Conservation (phyloP, 805 yeast species). For the Scheffersomyces coipomensis region DNA sequence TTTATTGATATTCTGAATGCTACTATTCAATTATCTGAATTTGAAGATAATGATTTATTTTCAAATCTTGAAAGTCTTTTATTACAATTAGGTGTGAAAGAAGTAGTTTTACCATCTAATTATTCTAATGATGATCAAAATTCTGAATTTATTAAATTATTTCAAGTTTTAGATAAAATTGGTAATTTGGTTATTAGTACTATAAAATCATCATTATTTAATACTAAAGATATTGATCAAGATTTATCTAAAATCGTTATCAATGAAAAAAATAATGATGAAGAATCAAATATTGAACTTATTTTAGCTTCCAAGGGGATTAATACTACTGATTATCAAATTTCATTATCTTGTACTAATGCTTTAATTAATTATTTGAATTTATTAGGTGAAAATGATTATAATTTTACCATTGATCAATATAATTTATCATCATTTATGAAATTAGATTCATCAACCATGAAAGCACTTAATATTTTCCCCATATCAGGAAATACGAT, state of each 20-base stretch:
- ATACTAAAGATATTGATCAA: slow-evolving; percentile 67
- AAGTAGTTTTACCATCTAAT: slow-evolving; percentile 60
- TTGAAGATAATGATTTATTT: slow-evolving; percentile 82
- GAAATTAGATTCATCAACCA: slow-evolving; percentile 89
- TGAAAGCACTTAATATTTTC: slow-evolving; percentile 82
- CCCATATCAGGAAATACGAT: slow-evolving; percentile 43
- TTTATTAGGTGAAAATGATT: slow-evolving; percentile 56
- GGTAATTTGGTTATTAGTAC: slow-evolving; percentile 74
- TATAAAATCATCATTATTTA: slow-evolving; percentile 56
- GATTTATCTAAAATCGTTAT: slow-evolving; percentile 72
- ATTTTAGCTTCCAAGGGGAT: slow-evolving; percentile 56
- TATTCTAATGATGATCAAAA: slow-evolving; percentile 42
- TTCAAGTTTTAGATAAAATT: slow-evolving; percentile 66
- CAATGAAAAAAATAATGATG: slow-evolving; percentile 18
- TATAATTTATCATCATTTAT: slow-evolving; percentile 78
- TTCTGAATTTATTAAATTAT: slow-evolving; percentile 61
- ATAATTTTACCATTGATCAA: slow-evolving; percentile 54
- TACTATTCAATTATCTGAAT: slow-evolving; percentile 70
- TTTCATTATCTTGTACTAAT: slow-evolving; percentile 61
- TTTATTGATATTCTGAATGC: slow-evolving; percentile 72
- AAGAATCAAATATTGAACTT: slow-evolving; percentile 32
- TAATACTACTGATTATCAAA: slow-evolving; percentile 38
- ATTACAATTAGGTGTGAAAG: slow-evolving; percentile 88
- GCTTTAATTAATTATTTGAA: slow-evolving; percentile 72
- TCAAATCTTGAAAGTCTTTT: slow-evolving; percentile 83